phyloP scores from a whole-genome alignment of 345 rosid species.

The Salix exigua region DNA sequence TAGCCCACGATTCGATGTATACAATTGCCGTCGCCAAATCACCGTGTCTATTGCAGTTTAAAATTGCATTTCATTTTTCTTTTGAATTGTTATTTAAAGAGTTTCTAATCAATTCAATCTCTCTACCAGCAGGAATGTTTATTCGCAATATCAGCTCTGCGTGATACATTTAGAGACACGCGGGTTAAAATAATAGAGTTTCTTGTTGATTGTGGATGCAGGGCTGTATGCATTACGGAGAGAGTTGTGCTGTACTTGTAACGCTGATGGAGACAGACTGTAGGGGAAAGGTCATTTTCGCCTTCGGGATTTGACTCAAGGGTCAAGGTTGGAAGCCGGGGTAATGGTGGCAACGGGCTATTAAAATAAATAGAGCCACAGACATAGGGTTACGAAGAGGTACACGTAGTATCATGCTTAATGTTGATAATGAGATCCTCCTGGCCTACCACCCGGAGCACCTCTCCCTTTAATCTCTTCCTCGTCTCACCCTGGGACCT shows the following conservation, averaged over 20 bases:
- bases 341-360: not conserved
- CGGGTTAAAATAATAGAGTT: not conserved
- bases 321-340: no score
- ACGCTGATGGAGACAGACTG: not conserved
- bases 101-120: not conserved
- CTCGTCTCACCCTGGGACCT: not conserved
- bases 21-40: not conserved
- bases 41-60: not conserved
- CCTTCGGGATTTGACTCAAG: no score
- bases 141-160: not conserved
- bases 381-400: not conserved
- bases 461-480: constrained; percentile 14
- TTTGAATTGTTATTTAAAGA: not conserved
- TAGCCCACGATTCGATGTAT: not conserved
- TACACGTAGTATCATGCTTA: constrained; percentile 29
- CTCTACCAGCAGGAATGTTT: no score
- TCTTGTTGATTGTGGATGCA: not conserved
- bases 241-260: not conserved
- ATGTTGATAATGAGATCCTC: constrained; percentile 43
- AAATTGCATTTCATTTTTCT: not conserved
- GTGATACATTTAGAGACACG: not conserved
- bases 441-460: constrained; percentile 38
- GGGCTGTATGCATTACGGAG: not conserved
- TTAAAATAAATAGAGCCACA: not conserved
- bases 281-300: not conserved